phyloP scores from a whole-genome alignment of 768 basidiomycete species.

The Amanita pseudoporphyria region DNA sequence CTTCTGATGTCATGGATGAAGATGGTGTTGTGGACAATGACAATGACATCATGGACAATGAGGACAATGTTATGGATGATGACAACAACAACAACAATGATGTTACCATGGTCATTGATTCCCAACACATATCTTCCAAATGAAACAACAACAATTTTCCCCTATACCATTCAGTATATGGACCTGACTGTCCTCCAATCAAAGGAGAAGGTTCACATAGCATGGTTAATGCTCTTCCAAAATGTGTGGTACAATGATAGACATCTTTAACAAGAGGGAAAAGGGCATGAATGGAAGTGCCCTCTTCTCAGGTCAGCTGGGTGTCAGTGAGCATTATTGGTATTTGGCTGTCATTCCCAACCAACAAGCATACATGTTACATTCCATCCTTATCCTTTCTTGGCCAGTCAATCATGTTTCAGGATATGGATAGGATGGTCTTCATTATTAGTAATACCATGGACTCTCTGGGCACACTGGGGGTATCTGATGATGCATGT shows the following conservation, averaged over 20 bases:
- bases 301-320: slow-evolving; percentile 9
- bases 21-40: neutral
- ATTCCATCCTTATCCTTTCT: slow-evolving; percentile 9
- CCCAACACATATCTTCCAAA: slow-evolving; percentile 1
- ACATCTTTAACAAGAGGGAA: slow-evolving; percentile 3
- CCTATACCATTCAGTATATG: slow-evolving; percentile 2
- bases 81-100: slow-evolving; percentile 1
- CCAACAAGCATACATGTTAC: slow-evolving; percentile 6
- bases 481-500: neutral
- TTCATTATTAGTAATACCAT: neutral
- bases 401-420: slow-evolving; percentile 7
- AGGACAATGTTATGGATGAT: neutral
- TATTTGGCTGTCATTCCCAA: slow-evolving; percentile 1
- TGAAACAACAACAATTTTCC: slow-evolving; percentile 6
- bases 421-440: slow-evolving; percentile 1
- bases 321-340: slow-evolving; percentile 7
- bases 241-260: neutral
- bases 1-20: neutral
- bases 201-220: neutral
- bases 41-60: neutral
- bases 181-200: neutral
- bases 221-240: neutral
- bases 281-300: slow-evolving; percentile 6
- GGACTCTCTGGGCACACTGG: neutral
- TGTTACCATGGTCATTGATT: neutral